Evolutionary conservation across 352 stramenopile genomes (phyloP), one percentile per base, ranked within the genome.

Genomic region (Vaucheria bursata): DNA sequence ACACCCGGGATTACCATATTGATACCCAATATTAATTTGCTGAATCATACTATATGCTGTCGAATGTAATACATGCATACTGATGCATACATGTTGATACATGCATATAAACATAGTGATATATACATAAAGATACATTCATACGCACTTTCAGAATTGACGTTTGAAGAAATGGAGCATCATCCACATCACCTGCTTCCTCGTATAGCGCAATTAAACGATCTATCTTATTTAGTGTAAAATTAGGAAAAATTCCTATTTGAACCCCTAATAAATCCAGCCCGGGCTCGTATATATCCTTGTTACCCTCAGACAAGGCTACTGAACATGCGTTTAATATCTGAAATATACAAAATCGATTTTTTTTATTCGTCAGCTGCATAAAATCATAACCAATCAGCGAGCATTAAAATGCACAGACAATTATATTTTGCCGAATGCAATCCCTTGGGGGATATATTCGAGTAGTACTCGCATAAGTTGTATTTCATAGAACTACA

Each of bases 161-260:
- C 45, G 45, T 59, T 25, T 59, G 45, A 12, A 59, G 12, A 12
- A 18, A 12, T 59, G 45, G 45, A 12, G 45, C 45, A 25, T 59
- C 45, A 18, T 12, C 45, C 45, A 59, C 12, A 12, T 59, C 45
- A 25, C 45, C 45, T 12, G 45, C 45, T 25, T 59, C 45, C 45
- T 59, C 25, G 45, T 59, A 59, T 25, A 59, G 45, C 45, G 45
- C 12, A 59, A 59, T 53, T n/a, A 81, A 59, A 1, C 67, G 32
- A 1, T 49, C 69, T n/a, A 66, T 45, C 50, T 81, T 69, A 33
- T 37, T 59, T 39, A 36, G 65, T 7, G 64, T 37, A 39, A 78
- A 71, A 69, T 74, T 71, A 5, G 75, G 75, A 35, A 81, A 81
- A 25, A 81, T 59, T n/a, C 32, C n/a, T 7, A 50, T 71, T 25